Percentiles rank a stretch among this genome's conserved stretches.
Conservation (phyloP, 768 basidiomycete genomes). For the Crucibulum laeve region DNA sequence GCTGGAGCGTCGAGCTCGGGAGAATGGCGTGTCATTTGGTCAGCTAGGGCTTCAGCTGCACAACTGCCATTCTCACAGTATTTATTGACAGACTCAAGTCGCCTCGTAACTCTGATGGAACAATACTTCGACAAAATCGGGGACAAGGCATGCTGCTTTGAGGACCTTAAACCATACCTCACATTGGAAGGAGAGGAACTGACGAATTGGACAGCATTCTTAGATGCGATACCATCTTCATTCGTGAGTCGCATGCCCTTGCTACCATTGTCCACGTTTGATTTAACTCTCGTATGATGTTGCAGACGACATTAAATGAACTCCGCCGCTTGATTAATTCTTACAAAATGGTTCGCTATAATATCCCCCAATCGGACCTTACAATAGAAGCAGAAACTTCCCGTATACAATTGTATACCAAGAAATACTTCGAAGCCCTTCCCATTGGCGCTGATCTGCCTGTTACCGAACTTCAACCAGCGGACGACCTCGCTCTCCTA, state of each 20-base stretch:
- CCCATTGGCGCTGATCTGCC: slow-evolving; percentile 63
- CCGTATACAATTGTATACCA: slow-evolving; percentile 47
- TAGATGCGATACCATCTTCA: slow-evolving; percentile 40
- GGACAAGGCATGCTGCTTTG: slow-evolving; percentile 82
- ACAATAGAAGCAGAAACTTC: slow-evolving; percentile 52
- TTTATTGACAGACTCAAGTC: slow-evolving; percentile 33
- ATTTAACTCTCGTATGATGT: background rate
- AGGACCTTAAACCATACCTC: slow-evolving; percentile 75
- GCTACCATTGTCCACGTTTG: slow-evolving; percentile 1
- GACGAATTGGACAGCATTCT: slow-evolving; percentile 48
- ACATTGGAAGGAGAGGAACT: slow-evolving; percentile 42
- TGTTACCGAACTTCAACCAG: slow-evolving; percentile 78
- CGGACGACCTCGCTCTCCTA: slow-evolving; percentile 79
- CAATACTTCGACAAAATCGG: slow-evolving; percentile 71
- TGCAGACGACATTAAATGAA: slow-evolving; percentile 44
- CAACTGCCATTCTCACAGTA: slow-evolving; percentile 1
- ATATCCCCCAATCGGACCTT: slow-evolving; percentile 42
- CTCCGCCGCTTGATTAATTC: slow-evolving; percentile 71
- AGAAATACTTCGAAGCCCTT: slow-evolving; percentile 64
- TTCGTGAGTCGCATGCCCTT: slow-evolving; percentile 34
- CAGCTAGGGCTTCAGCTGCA: slow-evolving; percentile 1
- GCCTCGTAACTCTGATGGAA: slow-evolving; percentile 47
- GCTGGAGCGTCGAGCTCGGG: slow-evolving; percentile 56
- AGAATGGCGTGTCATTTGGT: slow-evolving; percentile 47
- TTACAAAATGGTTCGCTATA: slow-evolving; percentile 68